Evolutionary conservation across 495 filamentous ascomycete species (phyloP), one percentile per base, ranked within the genome.

Genomic region (Aspergillus asperescens): DNA sequence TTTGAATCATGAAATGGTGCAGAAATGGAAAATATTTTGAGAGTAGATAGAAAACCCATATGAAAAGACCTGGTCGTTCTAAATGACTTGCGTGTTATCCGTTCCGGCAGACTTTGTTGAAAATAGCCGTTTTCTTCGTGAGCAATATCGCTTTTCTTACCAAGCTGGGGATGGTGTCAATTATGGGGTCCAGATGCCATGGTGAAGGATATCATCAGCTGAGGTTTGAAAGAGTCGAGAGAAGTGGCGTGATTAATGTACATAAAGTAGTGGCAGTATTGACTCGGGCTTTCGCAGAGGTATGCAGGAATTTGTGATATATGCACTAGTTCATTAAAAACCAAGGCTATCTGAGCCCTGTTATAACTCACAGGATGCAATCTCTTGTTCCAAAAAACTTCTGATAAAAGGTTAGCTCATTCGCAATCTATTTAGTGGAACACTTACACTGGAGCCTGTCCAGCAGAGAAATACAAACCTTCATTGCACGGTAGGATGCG

Each of bases 401-500:
- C 39, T 25, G 23, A n/a, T 1, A 24, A 24, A 16, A 2, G 12
- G 18, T 48, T 41, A 55, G 23, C 20, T 50, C 5, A 16, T 13
- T n/a, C 16, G 18, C 3, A 24, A 8, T 31, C 28, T 7, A 18
- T 38, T 19, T 16, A 2, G 4, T 16, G 29, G 7, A 19, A 6
- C 2, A 35, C 49, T 32, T 50, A 60, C 52, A 49, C 19, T 45
- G 12, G 0, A 57, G n/a, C 3, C 20, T 48, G 16, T 55, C 37
- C 42, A 64, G 37, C 24, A 64, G n/a, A 3, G 38, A 32, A 49
- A 64, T 42, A 32, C 56, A 57, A 16, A 24, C 39, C 16, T 40
- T 55, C 62, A 64, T 64, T 4, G 58, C 62, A 44, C 34, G 15
- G 48, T 61, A 64, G 20, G 50, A 31, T 12, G 16, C 31, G 32